Conservation (phyloP, 352 stramenopile genomes). For the Phytophthora macrochlamydospora region DNA sequence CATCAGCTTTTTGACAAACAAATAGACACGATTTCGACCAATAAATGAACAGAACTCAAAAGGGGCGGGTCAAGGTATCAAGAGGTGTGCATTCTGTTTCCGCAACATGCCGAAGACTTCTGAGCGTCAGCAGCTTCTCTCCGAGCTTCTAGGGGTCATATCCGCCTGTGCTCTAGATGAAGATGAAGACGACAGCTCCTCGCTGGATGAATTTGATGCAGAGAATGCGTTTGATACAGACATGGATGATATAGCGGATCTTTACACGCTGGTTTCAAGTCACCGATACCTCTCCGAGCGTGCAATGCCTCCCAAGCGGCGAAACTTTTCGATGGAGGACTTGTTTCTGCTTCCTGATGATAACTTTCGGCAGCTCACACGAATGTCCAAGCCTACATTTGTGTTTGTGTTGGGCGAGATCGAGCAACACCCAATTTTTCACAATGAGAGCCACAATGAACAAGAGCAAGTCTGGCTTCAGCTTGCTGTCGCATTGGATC, state of each 20-base stretch:
- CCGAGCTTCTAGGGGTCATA: neutral
- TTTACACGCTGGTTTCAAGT: slow-evolving; percentile 14
- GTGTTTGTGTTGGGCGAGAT: neutral
- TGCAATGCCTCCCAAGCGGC: slow-evolving; percentile 6
- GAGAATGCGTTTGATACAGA: neutral
- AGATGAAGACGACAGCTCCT: slow-evolving; percentile 7
- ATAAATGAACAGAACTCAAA: no score
- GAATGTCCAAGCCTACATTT: neutral
- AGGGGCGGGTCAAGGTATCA: no score
- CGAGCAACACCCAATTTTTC: neutral
- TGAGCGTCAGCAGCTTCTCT: slow-evolving; percentile 5
- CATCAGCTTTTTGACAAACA: neutral
- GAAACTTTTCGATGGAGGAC: neutral
- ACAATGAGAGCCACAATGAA: neutral
- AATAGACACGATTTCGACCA: no score
- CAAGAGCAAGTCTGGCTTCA: neutral
- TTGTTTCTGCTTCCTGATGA: slow-evolving; percentile 2
- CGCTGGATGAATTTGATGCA: neutral
- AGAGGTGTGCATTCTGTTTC: neutral
- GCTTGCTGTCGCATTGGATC: neutral
- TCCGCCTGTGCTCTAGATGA: neutral
- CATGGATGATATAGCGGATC: slow-evolving; percentile 3
- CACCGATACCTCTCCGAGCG: slow-evolving; percentile 17
- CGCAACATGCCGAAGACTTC: slow-evolving; percentile 2
- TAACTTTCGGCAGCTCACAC: neutral